Conservation (phyloP, 768 basidiomycete genomes). For the Neoboletus brunneissimus region DNA sequence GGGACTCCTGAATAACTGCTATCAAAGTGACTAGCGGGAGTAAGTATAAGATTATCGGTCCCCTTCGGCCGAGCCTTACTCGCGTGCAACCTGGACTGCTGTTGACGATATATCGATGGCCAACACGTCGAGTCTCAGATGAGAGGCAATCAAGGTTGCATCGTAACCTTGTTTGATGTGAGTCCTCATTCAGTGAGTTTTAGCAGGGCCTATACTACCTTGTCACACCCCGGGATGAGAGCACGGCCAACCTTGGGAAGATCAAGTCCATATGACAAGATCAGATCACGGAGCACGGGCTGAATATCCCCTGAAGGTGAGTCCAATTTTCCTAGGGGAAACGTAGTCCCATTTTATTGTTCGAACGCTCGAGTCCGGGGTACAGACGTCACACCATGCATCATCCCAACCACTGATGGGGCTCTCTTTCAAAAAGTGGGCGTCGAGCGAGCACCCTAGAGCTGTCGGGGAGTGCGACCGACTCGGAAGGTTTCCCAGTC, state of each 20-base stretch:
- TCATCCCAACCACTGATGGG: constrained; percentile 20
- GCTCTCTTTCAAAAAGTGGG: constrained; percentile 10
- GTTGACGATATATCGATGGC: constrained; percentile 19
- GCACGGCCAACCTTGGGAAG: constrained; percentile 45
- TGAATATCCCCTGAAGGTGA: constrained; percentile 50
- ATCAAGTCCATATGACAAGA: constrained; percentile 44
- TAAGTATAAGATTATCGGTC: neutral
- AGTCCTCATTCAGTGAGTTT: neutral
- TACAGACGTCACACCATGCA: constrained; percentile 12
- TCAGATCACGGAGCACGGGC: constrained; percentile 51
- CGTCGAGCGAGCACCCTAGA: constrained; percentile 4
- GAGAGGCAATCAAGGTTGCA: constrained; percentile 15
- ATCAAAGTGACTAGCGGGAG: neutral
- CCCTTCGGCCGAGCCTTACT: constrained; percentile 10
- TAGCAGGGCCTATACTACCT: constrained; percentile 22
- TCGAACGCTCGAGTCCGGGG: neutral
- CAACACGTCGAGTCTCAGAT: constrained; percentile 16
- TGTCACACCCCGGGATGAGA: constrained; percentile 60
- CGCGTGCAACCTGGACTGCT: constrained; percentile 17
- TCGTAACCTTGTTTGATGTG: constrained; percentile 18
- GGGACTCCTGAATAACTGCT: neutral
- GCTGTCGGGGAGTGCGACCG: neutral
- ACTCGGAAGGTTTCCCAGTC: neutral
- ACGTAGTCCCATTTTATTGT: neutral
- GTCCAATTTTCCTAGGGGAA: constrained; percentile 39